These are phyloP conservation scores for Fragilaria radians DNA, from an alignment of 108 stramenopile species.

Conservation along the genomic window DNA sequence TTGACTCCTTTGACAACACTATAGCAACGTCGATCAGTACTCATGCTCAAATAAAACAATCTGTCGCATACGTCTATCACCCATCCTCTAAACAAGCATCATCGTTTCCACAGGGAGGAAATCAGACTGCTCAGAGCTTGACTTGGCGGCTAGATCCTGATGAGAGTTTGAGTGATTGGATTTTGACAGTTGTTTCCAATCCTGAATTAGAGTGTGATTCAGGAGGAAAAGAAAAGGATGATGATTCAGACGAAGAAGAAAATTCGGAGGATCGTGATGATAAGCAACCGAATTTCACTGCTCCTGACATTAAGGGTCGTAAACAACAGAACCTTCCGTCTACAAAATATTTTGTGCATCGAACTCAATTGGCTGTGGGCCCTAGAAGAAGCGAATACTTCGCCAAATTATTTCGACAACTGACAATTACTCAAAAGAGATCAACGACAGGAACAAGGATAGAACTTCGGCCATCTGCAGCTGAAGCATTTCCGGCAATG, in stretches of 20 bases:
- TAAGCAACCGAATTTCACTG: neutral
- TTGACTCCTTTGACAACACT: neutral
- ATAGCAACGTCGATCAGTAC: neutral
- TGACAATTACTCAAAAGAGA: neutral
- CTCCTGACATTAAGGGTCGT: neutral
- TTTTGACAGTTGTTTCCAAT: slow-evolving; percentile 16
- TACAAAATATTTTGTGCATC: slow-evolving; percentile 29
- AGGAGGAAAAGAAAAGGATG: neutral
- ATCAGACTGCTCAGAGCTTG: neutral
- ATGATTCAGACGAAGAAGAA: neutral
- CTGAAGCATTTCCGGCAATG: slow-evolving; percentile 22
- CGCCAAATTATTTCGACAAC: slow-evolving; percentile 24
- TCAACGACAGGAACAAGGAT: neutral
- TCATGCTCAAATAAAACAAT: neutral
- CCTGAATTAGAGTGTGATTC: neutral
- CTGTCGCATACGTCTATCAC: neutral
- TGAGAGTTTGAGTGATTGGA: slow-evolving; percentile 46
- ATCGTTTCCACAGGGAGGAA: neutral
- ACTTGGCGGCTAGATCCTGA: slow-evolving; percentile 27
- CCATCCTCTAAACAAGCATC: neutral
- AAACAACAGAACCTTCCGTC: neutral
- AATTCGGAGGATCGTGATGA: neutral
- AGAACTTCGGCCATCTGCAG: slow-evolving; percentile 22
- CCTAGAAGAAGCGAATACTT: slow-evolving; percentile 31
- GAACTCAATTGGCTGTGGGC: slow-evolving; percentile 23